Conservation (phyloP, 768 basidiomycete species). For the Phlebiopsis flavidoalba region DNA sequence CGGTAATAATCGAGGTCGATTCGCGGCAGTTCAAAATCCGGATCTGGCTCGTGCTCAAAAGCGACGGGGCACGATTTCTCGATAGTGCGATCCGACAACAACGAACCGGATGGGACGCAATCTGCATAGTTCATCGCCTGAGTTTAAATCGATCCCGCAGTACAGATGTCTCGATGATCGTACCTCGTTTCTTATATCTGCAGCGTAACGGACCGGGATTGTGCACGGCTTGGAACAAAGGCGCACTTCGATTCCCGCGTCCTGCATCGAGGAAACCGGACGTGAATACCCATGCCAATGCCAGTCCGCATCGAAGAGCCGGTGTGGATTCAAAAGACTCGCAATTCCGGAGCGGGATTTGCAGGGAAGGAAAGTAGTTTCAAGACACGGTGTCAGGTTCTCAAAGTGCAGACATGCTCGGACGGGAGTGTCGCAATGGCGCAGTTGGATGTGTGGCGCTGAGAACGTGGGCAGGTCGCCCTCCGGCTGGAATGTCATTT, state of each 20-base stretch:
- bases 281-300: constrained; percentile 83
- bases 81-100: constrained; percentile 68
- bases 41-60: constrained; percentile 48
- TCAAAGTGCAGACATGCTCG: constrained; percentile 66
- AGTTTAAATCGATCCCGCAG: constrained; percentile 11
- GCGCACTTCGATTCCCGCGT: constrained; percentile 54
- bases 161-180: constrained; percentile 10
- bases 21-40: constrained; percentile 43
- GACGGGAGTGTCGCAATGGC: constrained; percentile 74
- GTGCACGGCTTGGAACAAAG: constrained; percentile 71
- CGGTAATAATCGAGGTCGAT: constrained; percentile 36
- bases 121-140: constrained; percentile 38
- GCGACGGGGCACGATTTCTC: constrained; percentile 69
- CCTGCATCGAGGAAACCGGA: constrained; percentile 50
- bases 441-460: constrained; percentile 49
- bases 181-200: constrained; percentile 52
- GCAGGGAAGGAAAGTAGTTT: constrained; percentile 92
- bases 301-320: constrained; percentile 87
- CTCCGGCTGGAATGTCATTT: constrained; percentile 53
- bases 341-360: constrained; percentile 85
- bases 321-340: constrained; percentile 76
- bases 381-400: constrained; percentile 79
- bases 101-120: constrained; percentile 63
- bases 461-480: constrained; percentile 49
- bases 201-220: constrained; percentile 64